Evolutionary conservation across 2,329 filamentous ascomycete species (phyloP), one percentile per base, ranked within the genome.

Genomic region (Clarireedia monteithiana): DNA sequence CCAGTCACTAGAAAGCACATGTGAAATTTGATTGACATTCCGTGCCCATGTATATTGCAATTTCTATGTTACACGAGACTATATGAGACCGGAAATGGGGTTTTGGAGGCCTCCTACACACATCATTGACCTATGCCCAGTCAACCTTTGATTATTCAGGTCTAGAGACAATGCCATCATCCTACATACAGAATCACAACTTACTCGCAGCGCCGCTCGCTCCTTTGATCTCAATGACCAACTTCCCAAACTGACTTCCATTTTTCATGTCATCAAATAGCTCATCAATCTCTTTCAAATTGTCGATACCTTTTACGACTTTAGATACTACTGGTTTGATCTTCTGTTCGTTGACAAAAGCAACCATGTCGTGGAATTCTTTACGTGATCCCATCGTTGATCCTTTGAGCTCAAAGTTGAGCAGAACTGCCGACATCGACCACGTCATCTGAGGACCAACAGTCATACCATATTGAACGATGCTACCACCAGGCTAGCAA

Each of bases 391-490:
- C 92, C 91, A 97, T 96, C 0, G 91, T 96, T 14, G 82, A 85
- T 17, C 94, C 92, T 49, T 81, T 81, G 27, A 97, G 78, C 63
- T 97, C 92, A 53, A 96, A 81, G 67, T 97, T 96, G 71, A 86
- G 88, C 59, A 97, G 72, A 14, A 94, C 87, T 0, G 91, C 91
- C 58, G 77, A 73, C 88, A 96, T 96, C 12, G 82, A 67, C 80
- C 89, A 96, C 51, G 89, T 83, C 85, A 95, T 92, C 73, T 86
- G 89, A 1, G 92, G 91, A 0, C 78, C 75, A 2, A 88, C 75
- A 0, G 92, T 97, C 92, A 97, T 96, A 59, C 94, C 92, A 69
- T 97, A 97, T 63, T 85, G 77, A 2, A 85, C 81, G 58, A 97
- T 85, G n/a, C 92, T 78, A 54, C 91, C 94, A 5, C 94, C 92